A percentile compares a stretch with the other conserved stretches of the same genome.
These are phyloP conservation scores for Pichia norvegensis DNA, from an alignment of 1,139 yeast genomes.

Conservation along the genomic window DNA sequence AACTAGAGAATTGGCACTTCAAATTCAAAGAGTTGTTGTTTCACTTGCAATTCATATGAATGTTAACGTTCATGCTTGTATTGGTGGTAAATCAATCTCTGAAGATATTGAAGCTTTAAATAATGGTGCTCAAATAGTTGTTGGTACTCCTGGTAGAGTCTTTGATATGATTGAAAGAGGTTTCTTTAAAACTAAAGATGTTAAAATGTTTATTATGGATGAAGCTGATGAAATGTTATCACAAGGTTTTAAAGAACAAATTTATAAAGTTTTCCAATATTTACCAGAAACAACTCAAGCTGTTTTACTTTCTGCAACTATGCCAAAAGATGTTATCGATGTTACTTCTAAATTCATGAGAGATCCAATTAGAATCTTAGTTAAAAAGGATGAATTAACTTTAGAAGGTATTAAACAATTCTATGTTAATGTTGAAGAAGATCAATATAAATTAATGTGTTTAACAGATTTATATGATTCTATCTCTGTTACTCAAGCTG, in stretches of 20 bases:
- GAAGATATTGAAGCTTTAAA: constrained; percentile 91
- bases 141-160: constrained; percentile 99
- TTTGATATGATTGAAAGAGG: constrained; percentile 96
- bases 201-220: constrained; percentile 96
- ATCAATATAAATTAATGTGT: constrained; percentile 90
- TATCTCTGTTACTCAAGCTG: constrained; percentile 97
- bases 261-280: constrained; percentile 90
- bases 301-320: constrained; percentile 92
- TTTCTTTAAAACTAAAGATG: constrained; percentile 76
- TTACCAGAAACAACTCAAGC: constrained; percentile 95
- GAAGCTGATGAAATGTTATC: constrained; percentile 99
- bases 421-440: constrained; percentile 89
- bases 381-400: constrained; percentile 96
- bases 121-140: constrained; percentile 91
- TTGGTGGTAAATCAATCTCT: constrained; percentile 92
- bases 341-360: constrained; percentile 96
- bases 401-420: constrained; percentile 98
- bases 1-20: constrained; percentile 97
- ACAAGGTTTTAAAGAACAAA: constrained; percentile 96
- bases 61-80: constrained; percentile 93
- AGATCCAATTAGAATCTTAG: constrained; percentile 94
- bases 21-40: constrained; percentile 92
- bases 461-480: constrained; percentile 96
- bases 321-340: constrained; percentile 96
- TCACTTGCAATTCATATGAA: constrained; percentile 92